Conservation (phyloP, 1,284 basidiomycete genomes). For the Malassezia brasiliensis region DNA sequence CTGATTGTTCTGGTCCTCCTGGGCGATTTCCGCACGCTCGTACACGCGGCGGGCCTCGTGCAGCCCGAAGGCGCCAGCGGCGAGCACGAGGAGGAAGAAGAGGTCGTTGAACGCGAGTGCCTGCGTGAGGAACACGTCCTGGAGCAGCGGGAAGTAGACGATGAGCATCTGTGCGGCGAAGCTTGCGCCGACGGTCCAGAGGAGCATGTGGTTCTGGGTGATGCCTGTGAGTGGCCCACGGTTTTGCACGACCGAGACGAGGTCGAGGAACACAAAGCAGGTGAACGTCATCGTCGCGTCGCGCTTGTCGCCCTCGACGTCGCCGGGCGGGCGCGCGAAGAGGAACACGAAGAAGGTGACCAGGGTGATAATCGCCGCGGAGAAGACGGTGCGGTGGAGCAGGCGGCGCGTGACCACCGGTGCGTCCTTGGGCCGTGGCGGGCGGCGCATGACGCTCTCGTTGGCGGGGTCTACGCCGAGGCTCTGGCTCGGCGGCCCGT, state of each 20-base stretch:
- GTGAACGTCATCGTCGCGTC: constrained; percentile 62
- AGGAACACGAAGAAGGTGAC: constrained; percentile 82
- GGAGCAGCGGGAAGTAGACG: constrained; percentile 82
- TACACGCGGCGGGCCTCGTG: constrained; percentile 73
- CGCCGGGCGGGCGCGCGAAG: constrained; percentile 43
- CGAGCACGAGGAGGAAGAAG: constrained; percentile 62
- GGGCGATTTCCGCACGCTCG: constrained; percentile 54
- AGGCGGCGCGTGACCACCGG: constrained; percentile 70
- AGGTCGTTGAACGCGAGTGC: constrained; percentile 64
- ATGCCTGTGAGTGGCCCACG: constrained; percentile 55
- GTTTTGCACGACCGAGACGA: constrained; percentile 87
- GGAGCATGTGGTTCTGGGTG: constrained; percentile 67
- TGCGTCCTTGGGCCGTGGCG: constrained; percentile 77
- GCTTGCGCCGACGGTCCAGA: constrained; percentile 73
- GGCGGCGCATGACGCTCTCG: constrained; percentile 67
- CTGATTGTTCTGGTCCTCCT: neutral
- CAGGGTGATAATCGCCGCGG: constrained; percentile 75
- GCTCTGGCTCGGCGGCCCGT: constrained; percentile 92
- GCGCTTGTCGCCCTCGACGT: constrained; percentile 17
- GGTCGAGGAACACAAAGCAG: constrained; percentile 89
- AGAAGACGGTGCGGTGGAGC: constrained; percentile 72
- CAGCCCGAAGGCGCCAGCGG: constrained; percentile 59
- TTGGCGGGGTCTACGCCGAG: constrained; percentile 94
- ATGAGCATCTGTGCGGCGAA: constrained; percentile 71
- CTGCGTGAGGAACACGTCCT: constrained; percentile 85